Evolutionary conservation across 257 asterid species (phyloP).

Genomic region (Salvia miltiorrhiza): DNA sequence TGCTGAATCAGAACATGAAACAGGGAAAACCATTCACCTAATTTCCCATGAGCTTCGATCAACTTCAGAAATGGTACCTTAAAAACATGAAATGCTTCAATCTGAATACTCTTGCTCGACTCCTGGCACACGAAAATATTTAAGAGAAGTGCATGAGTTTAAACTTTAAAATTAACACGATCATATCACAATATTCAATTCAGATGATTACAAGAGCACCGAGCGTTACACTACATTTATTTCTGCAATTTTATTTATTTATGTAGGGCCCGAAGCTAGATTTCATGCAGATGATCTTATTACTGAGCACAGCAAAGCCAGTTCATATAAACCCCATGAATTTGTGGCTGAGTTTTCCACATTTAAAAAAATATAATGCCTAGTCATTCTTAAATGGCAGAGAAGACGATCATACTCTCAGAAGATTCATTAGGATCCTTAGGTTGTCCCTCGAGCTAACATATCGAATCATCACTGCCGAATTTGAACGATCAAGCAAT

Average conservation of each 20-base stretch:
- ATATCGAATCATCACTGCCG: constrained; percentile 74
- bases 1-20: constrained; percentile 11
- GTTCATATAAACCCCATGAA: neutral
- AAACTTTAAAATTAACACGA: neutral
- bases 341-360: neutral
- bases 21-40: neutral
- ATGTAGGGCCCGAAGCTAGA: neutral
- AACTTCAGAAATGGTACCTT: constrained; percentile 45
- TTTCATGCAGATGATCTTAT: neutral
- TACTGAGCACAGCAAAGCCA: neutral
- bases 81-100: constrained; percentile 88
- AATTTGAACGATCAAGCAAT: constrained; percentile 80
- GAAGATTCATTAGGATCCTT: constrained; percentile 91
- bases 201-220: neutral
- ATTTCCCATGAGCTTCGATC: neutral
- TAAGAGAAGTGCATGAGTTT: neutral
- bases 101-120: constrained; percentile 82
- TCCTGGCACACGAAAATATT: constrained; percentile 49
- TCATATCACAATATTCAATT: neutral
- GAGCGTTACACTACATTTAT: neutral
- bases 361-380: neutral
- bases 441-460: constrained; percentile 76
- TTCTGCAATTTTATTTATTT: neutral
- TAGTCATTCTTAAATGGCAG: neutral
- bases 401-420: constrained; percentile 50